These are phyloP conservation scores for Monosporozyma servazzii DNA, from an alignment of 805 yeast species.

Conservation along the genomic window DNA sequence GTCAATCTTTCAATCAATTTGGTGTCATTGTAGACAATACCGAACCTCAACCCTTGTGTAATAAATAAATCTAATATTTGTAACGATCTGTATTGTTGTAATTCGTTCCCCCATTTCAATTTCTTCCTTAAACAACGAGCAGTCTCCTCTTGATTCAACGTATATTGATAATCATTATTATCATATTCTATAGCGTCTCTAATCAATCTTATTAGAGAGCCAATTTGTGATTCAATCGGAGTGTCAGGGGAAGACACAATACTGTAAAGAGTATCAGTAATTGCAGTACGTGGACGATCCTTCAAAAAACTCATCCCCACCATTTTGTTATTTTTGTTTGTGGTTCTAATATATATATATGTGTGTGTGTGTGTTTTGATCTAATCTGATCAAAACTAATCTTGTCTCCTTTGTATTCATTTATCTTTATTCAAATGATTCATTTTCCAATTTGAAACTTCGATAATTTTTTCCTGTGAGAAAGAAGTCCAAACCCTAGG, in stretches of 20 bases:
- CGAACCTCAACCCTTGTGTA: constrained; percentile 24
- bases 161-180: constrained; percentile 13
- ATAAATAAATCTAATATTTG: constrained; percentile 51
- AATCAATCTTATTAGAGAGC: constrained; percentile 29
- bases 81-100: constrained; percentile 62
- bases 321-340: no score
- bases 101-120: constrained; percentile 68
- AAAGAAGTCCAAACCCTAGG: background rate
- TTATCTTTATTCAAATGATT: no score
- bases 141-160: constrained; percentile 51
- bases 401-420: background rate
- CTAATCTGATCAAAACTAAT: no score
- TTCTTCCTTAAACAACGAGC: constrained; percentile 87
- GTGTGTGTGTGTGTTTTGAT: background rate
- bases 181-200: constrained; percentile 19
- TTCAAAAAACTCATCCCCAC: constrained; percentile 42
- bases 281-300: constrained; percentile 60
- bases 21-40: constrained; percentile 55
- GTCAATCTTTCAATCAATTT: constrained; percentile 57
- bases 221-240: constrained; percentile 31
- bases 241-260: constrained; percentile 30
- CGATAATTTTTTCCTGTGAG: background rate
- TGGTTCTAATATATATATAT: no score
- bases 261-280: constrained; percentile 54
- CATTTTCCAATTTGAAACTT: background rate